Evolutionary conservation across 2,329 filamentous ascomycete species (phyloP).

Genomic region (Podosphaera xanthii): DNA sequence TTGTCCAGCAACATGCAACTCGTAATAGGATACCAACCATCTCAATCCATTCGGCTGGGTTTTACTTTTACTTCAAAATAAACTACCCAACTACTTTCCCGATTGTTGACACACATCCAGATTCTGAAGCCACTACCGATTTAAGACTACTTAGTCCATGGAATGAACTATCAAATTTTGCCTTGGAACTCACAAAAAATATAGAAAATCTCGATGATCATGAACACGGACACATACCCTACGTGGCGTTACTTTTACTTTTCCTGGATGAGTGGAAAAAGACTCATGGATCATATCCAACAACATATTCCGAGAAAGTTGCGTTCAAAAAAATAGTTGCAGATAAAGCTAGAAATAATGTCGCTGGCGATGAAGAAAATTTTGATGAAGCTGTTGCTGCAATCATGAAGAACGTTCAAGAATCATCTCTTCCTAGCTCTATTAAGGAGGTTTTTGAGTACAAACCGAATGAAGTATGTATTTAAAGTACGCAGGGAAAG

Average conservation of each 20-base stretch:
- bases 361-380: conserved; percentile 86
- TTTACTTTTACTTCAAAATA: conserved; percentile 76
- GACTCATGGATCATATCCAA: conserved; percentile 46
- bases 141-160: conserved; percentile 68
- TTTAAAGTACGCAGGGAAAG: conserved; percentile 15
- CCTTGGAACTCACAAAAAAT: conserved; percentile 39
- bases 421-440: conserved; percentile 40
- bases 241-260: conserved; percentile 60
- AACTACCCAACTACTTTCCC: conserved; percentile 60
- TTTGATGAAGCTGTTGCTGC: conserved; percentile 79
- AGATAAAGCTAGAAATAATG: conserved; percentile 41
- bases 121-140: conserved; percentile 64
- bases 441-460: conserved; percentile 63
- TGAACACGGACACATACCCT: conserved; percentile 80
- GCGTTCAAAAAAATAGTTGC: conserved; percentile 54
- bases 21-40: conserved; percentile 49
- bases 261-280: conserved; percentile 63
- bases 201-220: conserved; percentile 51
- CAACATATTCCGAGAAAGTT: conserved; percentile 64
- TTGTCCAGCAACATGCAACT: conserved; percentile 26
- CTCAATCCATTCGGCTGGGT: conserved; percentile 71
- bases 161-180: conserved; percentile 53
- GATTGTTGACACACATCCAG: conserved; percentile 88
- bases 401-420: conserved; percentile 66
- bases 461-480: conserved; percentile 25